Evolutionary conservation across 2,329 filamentous ascomycete genomes (phyloP).

Genomic region (Pezicula radicicola): DNA sequence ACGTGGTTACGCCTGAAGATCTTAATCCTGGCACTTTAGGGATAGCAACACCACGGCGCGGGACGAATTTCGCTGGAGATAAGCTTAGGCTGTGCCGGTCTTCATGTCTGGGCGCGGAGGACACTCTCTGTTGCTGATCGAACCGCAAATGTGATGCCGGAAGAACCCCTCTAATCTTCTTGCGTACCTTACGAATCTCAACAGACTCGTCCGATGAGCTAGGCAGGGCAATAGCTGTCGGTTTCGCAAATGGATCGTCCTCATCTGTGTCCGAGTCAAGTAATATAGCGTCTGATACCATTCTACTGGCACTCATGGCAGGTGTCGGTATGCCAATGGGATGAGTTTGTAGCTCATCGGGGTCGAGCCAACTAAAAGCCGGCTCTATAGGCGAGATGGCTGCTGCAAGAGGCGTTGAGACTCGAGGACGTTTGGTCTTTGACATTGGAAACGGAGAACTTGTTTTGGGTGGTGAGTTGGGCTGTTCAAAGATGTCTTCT

Average conservation of each 20-base stretch:
- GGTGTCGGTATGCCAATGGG: constrained; percentile 21
- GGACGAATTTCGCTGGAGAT: constrained; percentile 11
- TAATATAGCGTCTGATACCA: constrained; percentile 6
- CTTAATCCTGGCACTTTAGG: constrained; percentile 10
- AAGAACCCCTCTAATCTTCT: constrained; percentile 54
- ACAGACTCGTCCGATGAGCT: constrained; percentile 26
- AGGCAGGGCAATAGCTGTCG: constrained; percentile 1
- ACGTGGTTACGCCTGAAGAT: background rate
- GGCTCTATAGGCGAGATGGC: constrained; percentile 16
- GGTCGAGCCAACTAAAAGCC: constrained; percentile 9
- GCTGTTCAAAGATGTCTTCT: constrained; percentile 31
- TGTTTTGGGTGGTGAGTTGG: constrained; percentile 36
- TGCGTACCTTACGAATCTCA: constrained; percentile 22
- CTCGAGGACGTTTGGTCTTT: background rate
- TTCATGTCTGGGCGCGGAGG: constrained; percentile 12
- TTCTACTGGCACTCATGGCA: constrained; percentile 24
- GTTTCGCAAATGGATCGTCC: constrained; percentile 19
- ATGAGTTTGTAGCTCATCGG: constrained; percentile 4
- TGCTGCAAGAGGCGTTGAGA: constrained; percentile 9
- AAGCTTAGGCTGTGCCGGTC: constrained; percentile 9
- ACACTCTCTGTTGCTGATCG: constrained; percentile 43
- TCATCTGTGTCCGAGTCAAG: constrained; percentile 16
- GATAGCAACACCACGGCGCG: constrained; percentile 27
- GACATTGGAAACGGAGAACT: constrained; percentile 26
- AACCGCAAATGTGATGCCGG: constrained; percentile 66